phyloP scores from a whole-genome alignment of 805 yeast genomes.

The Candida ficus region DNA sequence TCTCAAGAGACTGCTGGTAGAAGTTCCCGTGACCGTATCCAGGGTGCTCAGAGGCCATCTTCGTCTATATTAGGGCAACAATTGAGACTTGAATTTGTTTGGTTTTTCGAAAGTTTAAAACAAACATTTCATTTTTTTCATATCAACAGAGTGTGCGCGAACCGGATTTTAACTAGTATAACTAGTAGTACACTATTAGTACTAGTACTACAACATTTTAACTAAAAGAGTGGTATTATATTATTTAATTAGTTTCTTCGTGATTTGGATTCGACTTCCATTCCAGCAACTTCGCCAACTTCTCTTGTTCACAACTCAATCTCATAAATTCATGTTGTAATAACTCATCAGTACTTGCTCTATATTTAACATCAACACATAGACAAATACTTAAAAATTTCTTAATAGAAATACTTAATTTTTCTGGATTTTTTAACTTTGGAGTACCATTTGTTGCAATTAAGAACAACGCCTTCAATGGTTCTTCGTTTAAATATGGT shows the following conservation, averaged over 20 bases:
- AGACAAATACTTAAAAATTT: constrained; percentile 85
- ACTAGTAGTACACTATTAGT: too few species aligned
- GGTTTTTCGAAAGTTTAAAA: too few species aligned
- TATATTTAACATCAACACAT: constrained; percentile 87
- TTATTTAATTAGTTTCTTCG: not conserved
- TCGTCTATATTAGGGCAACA: too few species aligned
- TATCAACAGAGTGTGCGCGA: too few species aligned
- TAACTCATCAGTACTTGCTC: constrained; percentile 88
- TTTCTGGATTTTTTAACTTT: constrained; percentile 84
- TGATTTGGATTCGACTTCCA: constrained; percentile 34
- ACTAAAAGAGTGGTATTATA: too few species aligned
- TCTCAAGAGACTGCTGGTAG: constrained; percentile 23
- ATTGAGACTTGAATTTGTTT: too few species aligned
- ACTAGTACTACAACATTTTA: too few species aligned
- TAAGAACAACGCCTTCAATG: constrained; percentile 85
- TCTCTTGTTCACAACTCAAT: constrained; percentile 55
- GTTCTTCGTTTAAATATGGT: constrained; percentile 94
- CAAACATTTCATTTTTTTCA: too few species aligned
- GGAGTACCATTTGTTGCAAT: constrained; percentile 98
- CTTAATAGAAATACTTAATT: constrained; percentile 69
- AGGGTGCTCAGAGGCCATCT: not conserved
- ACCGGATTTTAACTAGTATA: too few species aligned
- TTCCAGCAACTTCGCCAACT: constrained; percentile 53
- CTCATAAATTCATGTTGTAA: constrained; percentile 69
- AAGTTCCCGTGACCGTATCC: not conserved